These are phyloP conservation scores for Citeromyces matritensis DNA, from an alignment of 805 yeast genomes.

Conservation along the genomic window DNA sequence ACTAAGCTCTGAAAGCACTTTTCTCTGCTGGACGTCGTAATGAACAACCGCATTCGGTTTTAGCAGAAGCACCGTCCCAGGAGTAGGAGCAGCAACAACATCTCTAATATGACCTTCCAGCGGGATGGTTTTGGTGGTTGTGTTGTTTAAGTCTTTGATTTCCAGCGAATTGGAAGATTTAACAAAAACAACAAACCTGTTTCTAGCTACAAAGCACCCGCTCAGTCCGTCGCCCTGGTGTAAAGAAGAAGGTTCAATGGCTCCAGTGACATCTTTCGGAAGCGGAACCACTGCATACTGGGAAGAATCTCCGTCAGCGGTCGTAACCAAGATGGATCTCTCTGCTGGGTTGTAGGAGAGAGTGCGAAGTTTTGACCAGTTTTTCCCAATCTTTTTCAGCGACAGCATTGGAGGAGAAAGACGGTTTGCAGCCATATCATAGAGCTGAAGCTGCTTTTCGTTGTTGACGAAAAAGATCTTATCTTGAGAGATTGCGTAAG, in stretches of 20 bases:
- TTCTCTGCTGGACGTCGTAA: constrained; percentile 89
- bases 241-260: constrained; percentile 80
- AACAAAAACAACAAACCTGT: constrained; percentile 76
- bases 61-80: constrained; percentile 71
- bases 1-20: constrained; percentile 50
- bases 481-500: constrained; percentile 61
- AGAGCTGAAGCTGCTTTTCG: constrained; percentile 76
- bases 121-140: constrained; percentile 68
- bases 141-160: constrained; percentile 71
- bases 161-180: constrained; percentile 53
- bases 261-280: constrained; percentile 83
- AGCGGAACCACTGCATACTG: constrained; percentile 61
- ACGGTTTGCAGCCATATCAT: constrained; percentile 50
- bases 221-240: constrained; percentile 69
- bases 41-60: constrained; percentile 60
- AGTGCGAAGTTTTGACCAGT: constrained; percentile 77
- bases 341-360: constrained; percentile 90
- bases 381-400: constrained; percentile 68
- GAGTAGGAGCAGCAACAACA: constrained; percentile 53
- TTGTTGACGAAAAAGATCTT: constrained; percentile 62
- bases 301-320: constrained; percentile 54
- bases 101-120: constrained; percentile 53
- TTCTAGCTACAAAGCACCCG: constrained; percentile 89
- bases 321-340: constrained; percentile 68
- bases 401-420: constrained; percentile 68